A percentile compares a stretch with the other conserved stretches of the same genome.
These are phyloP conservation scores for Trichophyton equinum DNA, from an alignment of 2,329 filamentous ascomycete species.

Conservation along the genomic window DNA sequence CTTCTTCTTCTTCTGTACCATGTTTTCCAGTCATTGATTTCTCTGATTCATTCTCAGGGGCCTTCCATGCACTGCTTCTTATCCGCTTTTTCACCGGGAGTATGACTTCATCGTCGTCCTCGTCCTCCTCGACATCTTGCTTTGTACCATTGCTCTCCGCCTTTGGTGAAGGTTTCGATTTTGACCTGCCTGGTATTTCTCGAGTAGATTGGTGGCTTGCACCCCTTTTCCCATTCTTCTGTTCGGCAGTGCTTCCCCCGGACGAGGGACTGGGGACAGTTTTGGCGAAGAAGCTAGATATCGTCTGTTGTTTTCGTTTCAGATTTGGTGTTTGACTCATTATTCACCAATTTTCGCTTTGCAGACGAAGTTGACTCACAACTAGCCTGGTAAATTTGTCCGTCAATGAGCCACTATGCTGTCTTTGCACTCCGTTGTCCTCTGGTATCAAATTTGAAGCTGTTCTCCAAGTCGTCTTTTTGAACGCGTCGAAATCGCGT, in stretches of 20 bases:
- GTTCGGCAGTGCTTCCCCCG: background rate
- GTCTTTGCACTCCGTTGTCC: too few relatives aligned
- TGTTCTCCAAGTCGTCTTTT: background rate
- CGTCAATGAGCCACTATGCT: background rate
- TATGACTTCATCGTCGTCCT: slow-evolving; percentile 26
- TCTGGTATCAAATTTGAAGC: background rate
- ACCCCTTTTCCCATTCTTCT: background rate
- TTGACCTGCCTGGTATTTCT: background rate
- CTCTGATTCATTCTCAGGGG: slow-evolving; percentile 6
- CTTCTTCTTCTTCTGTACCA: slow-evolving; percentile 8
- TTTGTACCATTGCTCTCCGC: background rate
- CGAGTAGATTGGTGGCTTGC: background rate
- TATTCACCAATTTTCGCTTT: background rate
- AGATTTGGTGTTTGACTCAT: slow-evolving; percentile 16
- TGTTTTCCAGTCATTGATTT: slow-evolving; percentile 2
- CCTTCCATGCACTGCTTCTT: slow-evolving; percentile 18
- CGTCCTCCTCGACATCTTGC: slow-evolving; percentile 25
- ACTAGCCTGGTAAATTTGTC: background rate
- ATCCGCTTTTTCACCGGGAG: slow-evolving; percentile 32
- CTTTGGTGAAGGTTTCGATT: background rate
- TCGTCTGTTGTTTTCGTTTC: slow-evolving; percentile 50
- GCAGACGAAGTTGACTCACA: background rate
- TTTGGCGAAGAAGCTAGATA: slow-evolving; percentile 74
- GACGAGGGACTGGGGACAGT: slow-evolving; percentile 29
- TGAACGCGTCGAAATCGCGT: background rate